These are phyloP conservation scores for Schizopora paradoxa DNA, from an alignment of 1,284 basidiomycete species.

Conservation along the genomic window DNA sequence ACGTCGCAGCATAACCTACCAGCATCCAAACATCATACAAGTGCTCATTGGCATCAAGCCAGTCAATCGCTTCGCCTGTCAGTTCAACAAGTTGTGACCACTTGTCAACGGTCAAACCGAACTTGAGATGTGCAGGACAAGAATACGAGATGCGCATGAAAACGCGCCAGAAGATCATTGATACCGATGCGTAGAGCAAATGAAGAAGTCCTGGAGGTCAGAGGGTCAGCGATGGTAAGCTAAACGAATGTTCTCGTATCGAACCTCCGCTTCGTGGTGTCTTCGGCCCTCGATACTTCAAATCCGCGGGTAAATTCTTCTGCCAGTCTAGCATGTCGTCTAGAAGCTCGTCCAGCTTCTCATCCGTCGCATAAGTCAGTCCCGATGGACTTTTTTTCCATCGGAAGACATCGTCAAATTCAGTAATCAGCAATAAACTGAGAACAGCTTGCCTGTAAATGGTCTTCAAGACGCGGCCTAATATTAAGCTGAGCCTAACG, in stretches of 20 bases:
- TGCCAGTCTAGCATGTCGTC: conserved; percentile 78
- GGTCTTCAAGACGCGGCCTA: conserved; percentile 86
- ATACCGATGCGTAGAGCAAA: conserved; percentile 80
- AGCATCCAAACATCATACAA: conserved; percentile 85
- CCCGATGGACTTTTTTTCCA: conserved; percentile 68
- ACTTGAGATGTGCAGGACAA: conserved; percentile 80
- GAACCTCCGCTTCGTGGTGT: conserved; percentile 58
- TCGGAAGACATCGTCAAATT: conserved; percentile 3
- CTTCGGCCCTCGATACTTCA: conserved; percentile 69
- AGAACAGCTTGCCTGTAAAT: conserved; percentile 64
- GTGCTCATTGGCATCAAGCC: conserved; percentile 78
- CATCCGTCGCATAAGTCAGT: conserved; percentile 75
- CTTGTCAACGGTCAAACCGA: conserved; percentile 72
- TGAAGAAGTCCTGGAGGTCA: conserved; percentile 67
- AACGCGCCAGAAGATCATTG: conserved; percentile 88
- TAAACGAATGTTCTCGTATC: conserved; percentile 25
- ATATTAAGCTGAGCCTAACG: conserved; percentile 79
- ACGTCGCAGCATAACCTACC: conserved; percentile 84
- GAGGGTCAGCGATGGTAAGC: conserved; percentile 4
- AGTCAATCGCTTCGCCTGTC: conserved; percentile 80
- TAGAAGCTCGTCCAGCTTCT: conserved; percentile 63
- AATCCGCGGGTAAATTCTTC: conserved; percentile 62
- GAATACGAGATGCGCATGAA: conserved; percentile 93
- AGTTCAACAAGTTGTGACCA: conserved; percentile 73
- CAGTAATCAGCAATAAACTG: not conserved